Evolutionary conservation across 768 basidiomycete genomes (phyloP).

Genomic region (Mycena vitilis): DNA sequence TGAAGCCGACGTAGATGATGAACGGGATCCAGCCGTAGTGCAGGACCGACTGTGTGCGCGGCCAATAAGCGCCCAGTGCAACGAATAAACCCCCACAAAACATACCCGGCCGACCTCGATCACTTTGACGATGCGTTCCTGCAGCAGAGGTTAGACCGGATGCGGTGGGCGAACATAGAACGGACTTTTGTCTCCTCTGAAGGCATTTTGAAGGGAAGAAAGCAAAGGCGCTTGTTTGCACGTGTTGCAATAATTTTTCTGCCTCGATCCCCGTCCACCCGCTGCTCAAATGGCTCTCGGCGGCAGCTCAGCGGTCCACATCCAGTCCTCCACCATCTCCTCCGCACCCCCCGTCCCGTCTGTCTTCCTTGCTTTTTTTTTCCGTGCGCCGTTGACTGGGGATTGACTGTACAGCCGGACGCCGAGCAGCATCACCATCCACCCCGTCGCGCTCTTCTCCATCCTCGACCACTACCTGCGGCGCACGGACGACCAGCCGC

Average conservation of each 20-base stretch:
- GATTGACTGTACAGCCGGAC: constrained; percentile 61
- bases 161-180: not conserved
- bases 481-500: constrained; percentile 80
- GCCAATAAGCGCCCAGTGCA: constrained; percentile 16
- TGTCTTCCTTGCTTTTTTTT: constrained; percentile 34
- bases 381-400: constrained; percentile 11
- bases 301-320: constrained; percentile 63
- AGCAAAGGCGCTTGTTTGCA: not conserved
- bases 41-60: constrained; percentile 73
- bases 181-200: constrained; percentile 91
- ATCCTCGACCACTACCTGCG: constrained; percentile 98
- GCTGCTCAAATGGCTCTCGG: constrained; percentile 59
- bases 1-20: constrained; percentile 96
- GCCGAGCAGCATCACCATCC: constrained; percentile 81
- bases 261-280: not conserved
- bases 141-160: not conserved
- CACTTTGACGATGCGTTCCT: constrained; percentile 88
- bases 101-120: constrained; percentile 86
- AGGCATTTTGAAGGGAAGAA: constrained; percentile 63
- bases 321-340: constrained; percentile 50
- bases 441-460: constrained; percentile 93
- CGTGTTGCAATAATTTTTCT: constrained; percentile 16
- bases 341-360: constrained; percentile 53
- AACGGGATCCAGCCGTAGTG: constrained; percentile 98
- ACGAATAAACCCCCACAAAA: constrained; percentile 44